These are phyloP conservation scores for Neonectria magnoliae DNA, from an alignment of 2,329 filamentous ascomycete species.

Conservation along the genomic window DNA sequence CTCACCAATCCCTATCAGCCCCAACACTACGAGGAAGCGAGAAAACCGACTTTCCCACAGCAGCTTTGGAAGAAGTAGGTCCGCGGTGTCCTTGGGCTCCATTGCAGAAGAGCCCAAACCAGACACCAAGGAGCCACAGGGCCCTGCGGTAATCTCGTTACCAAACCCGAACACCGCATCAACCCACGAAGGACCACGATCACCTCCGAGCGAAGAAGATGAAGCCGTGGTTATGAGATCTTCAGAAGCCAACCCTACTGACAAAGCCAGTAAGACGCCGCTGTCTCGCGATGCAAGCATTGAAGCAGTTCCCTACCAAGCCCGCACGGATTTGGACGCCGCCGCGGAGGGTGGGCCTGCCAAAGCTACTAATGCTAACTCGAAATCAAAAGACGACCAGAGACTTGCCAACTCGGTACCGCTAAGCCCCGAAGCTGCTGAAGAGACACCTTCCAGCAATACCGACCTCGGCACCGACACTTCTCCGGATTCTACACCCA, in stretches of 20 bases:
- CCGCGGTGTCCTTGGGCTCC: slow-evolving; percentile 55
- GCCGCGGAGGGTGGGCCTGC: neutral
- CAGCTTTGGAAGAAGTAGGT: slow-evolving; percentile 49
- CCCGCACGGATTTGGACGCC: slow-evolving; percentile 6
- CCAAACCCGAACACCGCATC: slow-evolving; percentile 35
- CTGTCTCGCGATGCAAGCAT: slow-evolving; percentile 30
- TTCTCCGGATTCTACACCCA: neutral
- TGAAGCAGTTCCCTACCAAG: slow-evolving; percentile 18
- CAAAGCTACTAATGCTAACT: neutral
- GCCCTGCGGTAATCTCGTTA: slow-evolving; percentile 28
- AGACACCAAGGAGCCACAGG: neutral
- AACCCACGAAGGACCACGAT: slow-evolving; percentile 33
- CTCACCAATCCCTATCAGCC: slow-evolving; percentile 50
- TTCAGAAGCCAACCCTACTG: slow-evolving; percentile 30
- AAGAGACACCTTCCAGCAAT: neutral
- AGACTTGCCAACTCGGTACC: neutral
- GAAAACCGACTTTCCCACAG: slow-evolving; percentile 47
- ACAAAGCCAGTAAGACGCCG: slow-evolving; percentile 23
- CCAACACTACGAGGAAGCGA: slow-evolving; percentile 44
- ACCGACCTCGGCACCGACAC: neutral
- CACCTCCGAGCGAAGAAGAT: slow-evolving; percentile 51
- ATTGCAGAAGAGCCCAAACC: slow-evolving; percentile 46
- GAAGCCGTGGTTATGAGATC: slow-evolving; percentile 52
- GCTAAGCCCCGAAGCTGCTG: slow-evolving; percentile 7
- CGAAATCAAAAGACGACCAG: neutral